Base-by-base conservation (phyloP, 805 yeast genomes). In the Starmerella asiatica region DNA sequence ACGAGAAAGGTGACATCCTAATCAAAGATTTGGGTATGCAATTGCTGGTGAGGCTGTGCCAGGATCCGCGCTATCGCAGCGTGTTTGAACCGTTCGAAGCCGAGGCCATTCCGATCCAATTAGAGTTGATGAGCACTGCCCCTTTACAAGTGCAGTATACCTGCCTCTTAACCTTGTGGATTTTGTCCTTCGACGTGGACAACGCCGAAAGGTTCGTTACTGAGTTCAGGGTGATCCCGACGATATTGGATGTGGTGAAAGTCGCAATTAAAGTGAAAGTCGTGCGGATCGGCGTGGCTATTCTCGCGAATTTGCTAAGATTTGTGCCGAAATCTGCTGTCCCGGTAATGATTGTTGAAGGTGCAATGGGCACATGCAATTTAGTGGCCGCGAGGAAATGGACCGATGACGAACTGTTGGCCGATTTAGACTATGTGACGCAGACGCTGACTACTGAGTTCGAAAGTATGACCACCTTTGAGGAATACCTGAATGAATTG, bases 181-280 rank as follows among this genome's bases (percentile, higher is more conserved):
- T 85, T 38, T 65, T 84, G 45, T 75, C 94, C 3, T 91, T 88
- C 63, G 78, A 73, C 57, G 59, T 59, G n/a, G 48, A 56, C 34
- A 67, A 75, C 29, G 69, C 76, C 43, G 49, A 51, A 46, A 68
- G 59, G 46, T 65, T 70, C 50, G 70, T 66, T 44, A 62, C 61
- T 52, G 68, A 62, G 49, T 82, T 63, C 61, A 71, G 63, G 45
- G 37, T 38, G 8, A 34, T 41, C 3, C n/a, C 41, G 2, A 38
- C 44, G 9, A 61, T 70, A 55, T 46, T 63, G 58, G 53, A 59
- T 71, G 67, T 82, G 35, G 73, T 85, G 21, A 81, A 79, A 56
- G 73, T 75, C 42, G 82, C 95, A 2, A 81, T 88, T 49, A 91
- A 91, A 65, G 93, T 86, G 62, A 91, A 91, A 64, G 75, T 91